A percentile compares a stretch with the other conserved stretches of the same genome.
These are phyloP conservation scores for Oenanthe javanica DNA, from an alignment of 140 eudicot species.

Conservation along the genomic window DNA sequence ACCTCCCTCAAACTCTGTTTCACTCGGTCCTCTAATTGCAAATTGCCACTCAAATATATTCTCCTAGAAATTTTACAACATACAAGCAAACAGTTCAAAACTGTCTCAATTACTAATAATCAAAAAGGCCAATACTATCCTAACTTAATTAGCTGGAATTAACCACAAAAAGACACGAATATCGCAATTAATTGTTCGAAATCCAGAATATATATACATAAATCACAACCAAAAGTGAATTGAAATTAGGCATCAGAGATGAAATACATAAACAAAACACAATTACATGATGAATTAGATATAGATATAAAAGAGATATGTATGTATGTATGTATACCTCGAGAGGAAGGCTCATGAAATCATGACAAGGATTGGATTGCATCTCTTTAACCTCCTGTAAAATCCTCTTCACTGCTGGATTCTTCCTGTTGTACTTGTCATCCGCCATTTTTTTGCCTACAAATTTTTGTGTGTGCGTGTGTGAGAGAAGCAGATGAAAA, in stretches of 20 bases:
- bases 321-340: conserved; percentile 40
- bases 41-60: conserved; percentile 98
- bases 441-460: conserved; percentile 39
- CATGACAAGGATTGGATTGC: conserved; percentile 94
- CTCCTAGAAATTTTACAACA: conserved; percentile 37
- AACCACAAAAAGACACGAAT: background rate
- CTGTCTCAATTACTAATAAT: background rate
- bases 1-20: conserved; percentile 94
- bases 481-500: background rate
- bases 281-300: too few relatives aligned
- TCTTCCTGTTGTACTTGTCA: conserved; percentile 74
- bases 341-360: conserved; percentile 94
- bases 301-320: background rate
- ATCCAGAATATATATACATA: background rate
- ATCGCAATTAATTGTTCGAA: background rate
- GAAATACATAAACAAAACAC: background rate
- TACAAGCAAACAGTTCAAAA: background rate
- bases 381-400: conserved; percentile 91
- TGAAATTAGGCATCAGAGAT: background rate
- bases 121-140: background rate
- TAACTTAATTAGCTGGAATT: too few relatives aligned
- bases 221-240: too few relatives aligned
- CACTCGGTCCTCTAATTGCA: conserved; percentile 89
- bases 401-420: conserved; percentile 91
- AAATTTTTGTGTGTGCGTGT: background rate